Percentiles rank a stretch among this genome's conserved stretches.
Evolutionary conservation across 2,329 filamentous ascomycete species (phyloP).

Genomic region (Penicillium glabrum): DNA sequence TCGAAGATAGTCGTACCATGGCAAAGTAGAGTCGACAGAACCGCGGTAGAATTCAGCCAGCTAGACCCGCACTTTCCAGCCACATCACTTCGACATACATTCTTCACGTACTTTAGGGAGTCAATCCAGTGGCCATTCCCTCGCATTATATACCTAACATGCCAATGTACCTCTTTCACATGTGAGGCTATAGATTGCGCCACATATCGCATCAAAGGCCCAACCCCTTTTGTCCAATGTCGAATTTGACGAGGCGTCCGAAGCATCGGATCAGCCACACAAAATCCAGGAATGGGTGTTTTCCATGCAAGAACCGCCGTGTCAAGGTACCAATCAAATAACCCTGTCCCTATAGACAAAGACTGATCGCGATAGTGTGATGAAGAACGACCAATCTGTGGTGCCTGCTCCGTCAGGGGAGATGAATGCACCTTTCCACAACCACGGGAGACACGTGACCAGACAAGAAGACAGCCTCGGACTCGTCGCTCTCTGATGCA

Average conservation of each 20-base stretch:
- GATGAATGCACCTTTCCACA: slow-evolving; percentile 16
- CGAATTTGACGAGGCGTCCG: background rate
- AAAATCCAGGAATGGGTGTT: slow-evolving; percentile 27
- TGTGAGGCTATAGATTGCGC: too few relatives aligned
- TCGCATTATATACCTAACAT: too few relatives aligned
- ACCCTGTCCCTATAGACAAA: background rate
- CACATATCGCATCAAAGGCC: background rate
- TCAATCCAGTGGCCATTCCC: too few relatives aligned
- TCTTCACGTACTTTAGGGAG: too few relatives aligned
- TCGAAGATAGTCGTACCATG: too few relatives aligned
- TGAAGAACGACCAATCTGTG: slow-evolving; percentile 23
- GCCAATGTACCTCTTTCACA: too few relatives aligned
- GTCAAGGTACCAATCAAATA: slow-evolving; percentile 21
- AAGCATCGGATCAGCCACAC: slow-evolving; percentile 19
- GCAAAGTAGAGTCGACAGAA: too few relatives aligned
- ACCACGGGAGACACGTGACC: slow-evolving; percentile 1
- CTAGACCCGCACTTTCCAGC: background rate
- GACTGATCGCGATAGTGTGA: slow-evolving; percentile 20
- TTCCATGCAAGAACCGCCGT: slow-evolving; percentile 22
- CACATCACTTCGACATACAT: background rate
- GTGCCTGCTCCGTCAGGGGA: slow-evolving; percentile 17
- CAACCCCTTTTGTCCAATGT: background rate
- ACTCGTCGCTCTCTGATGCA: background rate
- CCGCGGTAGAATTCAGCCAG: background rate
- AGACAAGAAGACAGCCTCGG: background rate